phyloP scores from a whole-genome alignment of 371 early-diverging fungal species.

The Actinomortierella wolfii region DNA sequence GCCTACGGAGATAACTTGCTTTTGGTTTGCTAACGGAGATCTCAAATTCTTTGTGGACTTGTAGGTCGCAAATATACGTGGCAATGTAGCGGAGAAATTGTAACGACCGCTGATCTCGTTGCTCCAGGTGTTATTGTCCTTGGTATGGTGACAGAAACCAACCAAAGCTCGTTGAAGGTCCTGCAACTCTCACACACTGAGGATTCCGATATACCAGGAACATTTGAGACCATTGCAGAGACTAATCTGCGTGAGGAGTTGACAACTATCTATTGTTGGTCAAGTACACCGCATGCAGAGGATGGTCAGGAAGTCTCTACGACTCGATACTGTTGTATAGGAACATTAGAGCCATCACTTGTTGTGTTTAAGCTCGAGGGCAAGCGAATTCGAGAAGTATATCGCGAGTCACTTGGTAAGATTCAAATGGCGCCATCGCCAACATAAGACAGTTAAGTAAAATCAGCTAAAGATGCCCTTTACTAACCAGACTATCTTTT shows the following conservation, averaged over 20 bases:
- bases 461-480: too few species aligned
- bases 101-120: conserved; percentile 11
- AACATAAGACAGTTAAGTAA: too few species aligned
- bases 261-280: conserved; percentile 37
- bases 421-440: too few species aligned
- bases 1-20: too few species aligned
- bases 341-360: conserved; percentile 33
- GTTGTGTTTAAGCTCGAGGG: conserved; percentile 11
- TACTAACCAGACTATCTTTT: too few species aligned
- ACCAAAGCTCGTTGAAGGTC: too few species aligned
- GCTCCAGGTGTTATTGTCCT: too few species aligned
- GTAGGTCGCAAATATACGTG: conserved; percentile 11
- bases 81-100: conserved; percentile 6
- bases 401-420: conserved; percentile 26
- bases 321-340: conserved; percentile 16
- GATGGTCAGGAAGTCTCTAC: neutral
- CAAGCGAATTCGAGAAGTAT: conserved; percentile 13
- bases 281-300: neutral
- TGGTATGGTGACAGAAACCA: too few species aligned
- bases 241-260: conserved; percentile 15
- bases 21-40: too few species aligned
- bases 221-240: neutral
- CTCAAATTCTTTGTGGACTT: too few species aligned
- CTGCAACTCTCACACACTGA: too few species aligned
- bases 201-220: too few species aligned